Conservation (phyloP, 2,329 filamentous ascomycete genomes). For the Fusarium ramigenum region DNA sequence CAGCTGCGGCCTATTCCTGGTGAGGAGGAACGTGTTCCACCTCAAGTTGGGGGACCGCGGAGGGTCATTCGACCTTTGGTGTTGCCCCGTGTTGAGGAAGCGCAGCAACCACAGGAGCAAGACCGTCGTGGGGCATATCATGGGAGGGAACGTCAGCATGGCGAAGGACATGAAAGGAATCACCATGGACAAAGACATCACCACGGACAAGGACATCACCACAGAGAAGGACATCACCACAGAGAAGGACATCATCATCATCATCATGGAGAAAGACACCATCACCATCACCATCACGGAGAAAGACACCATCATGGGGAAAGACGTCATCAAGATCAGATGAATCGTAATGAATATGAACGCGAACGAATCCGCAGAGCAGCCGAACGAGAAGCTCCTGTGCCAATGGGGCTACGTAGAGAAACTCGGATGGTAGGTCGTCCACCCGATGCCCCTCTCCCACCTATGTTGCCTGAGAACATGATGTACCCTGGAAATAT, state of each 20-base stretch:
- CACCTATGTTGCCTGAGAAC: neutral
- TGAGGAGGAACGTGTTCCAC: neutral
- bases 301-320: no score
- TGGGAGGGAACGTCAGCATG: no score
- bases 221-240: no score
- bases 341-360: neutral
- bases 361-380: neutral
- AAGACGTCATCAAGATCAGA: neutral
- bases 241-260: no score
- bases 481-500: fast-evolving
- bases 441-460: neutral
- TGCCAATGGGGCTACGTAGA: neutral
- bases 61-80: neutral
- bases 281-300: neutral
- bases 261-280: no score
- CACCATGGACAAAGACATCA: neutral
- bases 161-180: no score
- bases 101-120: neutral
- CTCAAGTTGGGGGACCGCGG: neutral
- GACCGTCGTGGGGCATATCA: neutral
- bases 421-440: neutral
- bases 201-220: neutral
- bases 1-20: conserved; percentile 23
- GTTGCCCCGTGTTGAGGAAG: neutral
- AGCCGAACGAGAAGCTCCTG: neutral